Evolutionary conservation across 2,329 filamentous ascomycete genomes (phyloP).

Genomic region (Fusarium sp.): DNA sequence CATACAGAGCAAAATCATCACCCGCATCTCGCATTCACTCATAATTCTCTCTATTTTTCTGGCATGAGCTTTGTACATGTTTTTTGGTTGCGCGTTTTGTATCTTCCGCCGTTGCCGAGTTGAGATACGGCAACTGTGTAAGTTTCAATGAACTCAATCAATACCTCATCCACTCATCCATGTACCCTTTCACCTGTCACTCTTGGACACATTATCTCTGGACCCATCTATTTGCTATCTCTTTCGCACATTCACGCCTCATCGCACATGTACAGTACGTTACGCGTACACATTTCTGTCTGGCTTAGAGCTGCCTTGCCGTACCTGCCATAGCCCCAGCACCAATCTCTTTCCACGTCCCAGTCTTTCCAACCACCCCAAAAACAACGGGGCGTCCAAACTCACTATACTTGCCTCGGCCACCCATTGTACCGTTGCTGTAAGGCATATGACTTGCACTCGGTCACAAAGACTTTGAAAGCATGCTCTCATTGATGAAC

Average conservation of each 20-base stretch:
- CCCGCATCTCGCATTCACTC: not conserved
- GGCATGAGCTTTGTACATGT: slow-evolving; percentile 9
- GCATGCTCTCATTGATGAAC: slow-evolving; percentile 4
- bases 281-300: slow-evolving; percentile 16
- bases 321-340: slow-evolving; percentile 26
- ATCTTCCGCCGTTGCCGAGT: slow-evolving; percentile 36
- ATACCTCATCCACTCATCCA: slow-evolving; percentile 6
- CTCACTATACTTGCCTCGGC: slow-evolving; percentile 1
- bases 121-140: slow-evolving; percentile 17
- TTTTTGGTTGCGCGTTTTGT: slow-evolving; percentile 29
- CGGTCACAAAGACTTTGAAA: not conserved
- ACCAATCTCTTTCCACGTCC: slow-evolving; percentile 20
- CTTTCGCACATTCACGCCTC: slow-evolving; percentile 11
- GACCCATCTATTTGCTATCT: slow-evolving; percentile 13
- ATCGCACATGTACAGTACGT: slow-evolving; percentile 14
- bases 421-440: not conserved
- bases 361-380: slow-evolving; percentile 30
- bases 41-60: not conserved
- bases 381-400: slow-evolving; percentile 31
- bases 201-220: slow-evolving; percentile 5
- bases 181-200: not conserved
- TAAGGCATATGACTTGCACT: slow-evolving; percentile 5
- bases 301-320: slow-evolving; percentile 14
- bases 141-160: slow-evolving; percentile 14
- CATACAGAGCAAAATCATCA: slow-evolving; percentile 1